phyloP scores from a whole-genome alignment of 495 filamentous ascomycete genomes.

The Diplogelasinospora grovesii region DNA sequence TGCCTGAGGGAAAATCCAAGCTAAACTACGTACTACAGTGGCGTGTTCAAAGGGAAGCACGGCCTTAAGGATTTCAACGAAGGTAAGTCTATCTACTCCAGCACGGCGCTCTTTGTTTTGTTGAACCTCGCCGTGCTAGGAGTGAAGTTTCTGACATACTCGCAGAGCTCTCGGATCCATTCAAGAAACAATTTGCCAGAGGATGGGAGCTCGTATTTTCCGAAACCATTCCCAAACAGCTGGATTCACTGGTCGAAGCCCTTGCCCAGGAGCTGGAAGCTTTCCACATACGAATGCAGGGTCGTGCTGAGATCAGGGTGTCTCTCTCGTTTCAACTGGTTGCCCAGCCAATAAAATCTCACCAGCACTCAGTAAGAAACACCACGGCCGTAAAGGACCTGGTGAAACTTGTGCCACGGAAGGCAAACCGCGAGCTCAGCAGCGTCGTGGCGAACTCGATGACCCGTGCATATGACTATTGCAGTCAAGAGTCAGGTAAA shows the following conservation, averaged over 20 bases:
- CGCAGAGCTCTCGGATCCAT: slow-evolving; percentile 35
- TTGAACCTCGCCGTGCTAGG: not conserved
- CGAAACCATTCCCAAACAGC: slow-evolving; percentile 1
- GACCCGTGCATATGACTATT: slow-evolving; percentile 35
- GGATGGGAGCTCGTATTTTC: slow-evolving; percentile 46
- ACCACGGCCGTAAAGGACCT: slow-evolving; percentile 21
- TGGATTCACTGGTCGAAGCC: slow-evolving; percentile 13
- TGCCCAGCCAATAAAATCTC: slow-evolving; percentile 28
- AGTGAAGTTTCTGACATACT: slow-evolving; percentile 6
- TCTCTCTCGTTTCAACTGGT: slow-evolving; percentile 7
- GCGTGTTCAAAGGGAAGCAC: slow-evolving; percentile 21
- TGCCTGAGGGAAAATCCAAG: slow-evolving; percentile 3
- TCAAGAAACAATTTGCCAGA: slow-evolving; percentile 40
- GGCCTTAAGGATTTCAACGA: slow-evolving; percentile 40
- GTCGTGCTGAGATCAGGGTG: slow-evolving; percentile 9
- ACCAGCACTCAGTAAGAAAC: slow-evolving; percentile 31
- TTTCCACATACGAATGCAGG: slow-evolving; percentile 28
- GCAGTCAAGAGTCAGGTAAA: slow-evolving; percentile 38
- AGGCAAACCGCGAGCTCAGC: slow-evolving; percentile 48
- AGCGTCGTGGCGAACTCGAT: slow-evolving; percentile 40
- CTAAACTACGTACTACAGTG: slow-evolving; percentile 7
- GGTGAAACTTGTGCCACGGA: slow-evolving; percentile 39
- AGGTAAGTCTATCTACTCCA: slow-evolving; percentile 21
- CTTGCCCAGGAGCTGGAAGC: slow-evolving; percentile 12
- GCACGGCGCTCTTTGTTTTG: not conserved